These are phyloP conservation scores for Talaromyces nanjingensis DNA, from an alignment of 495 filamentous ascomycete genomes.

Conservation along the genomic window DNA sequence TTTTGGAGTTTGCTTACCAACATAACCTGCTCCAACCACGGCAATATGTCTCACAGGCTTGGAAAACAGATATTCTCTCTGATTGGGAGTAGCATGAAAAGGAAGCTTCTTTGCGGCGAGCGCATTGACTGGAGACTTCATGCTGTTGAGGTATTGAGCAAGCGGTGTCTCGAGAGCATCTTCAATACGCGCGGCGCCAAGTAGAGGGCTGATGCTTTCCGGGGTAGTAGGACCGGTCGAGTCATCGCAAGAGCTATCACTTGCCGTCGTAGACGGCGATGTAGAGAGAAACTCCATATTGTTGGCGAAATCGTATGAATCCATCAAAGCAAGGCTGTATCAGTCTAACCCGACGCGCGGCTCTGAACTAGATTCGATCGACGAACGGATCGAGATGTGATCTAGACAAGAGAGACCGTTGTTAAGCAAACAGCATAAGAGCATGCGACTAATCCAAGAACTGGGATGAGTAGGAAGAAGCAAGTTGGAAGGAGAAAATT, in stretches of 20 bases:
- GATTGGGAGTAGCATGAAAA: not conserved
- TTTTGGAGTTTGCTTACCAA: conserved; percentile 28
- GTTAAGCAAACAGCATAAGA: not conserved
- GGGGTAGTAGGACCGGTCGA: conserved; percentile 49
- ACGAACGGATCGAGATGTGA: not conserved
- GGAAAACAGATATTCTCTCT: conserved; percentile 1
- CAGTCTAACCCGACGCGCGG: not conserved
- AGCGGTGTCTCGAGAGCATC: conserved; percentile 22
- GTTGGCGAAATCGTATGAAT: conserved; percentile 11
- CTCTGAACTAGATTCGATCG: not conserved
- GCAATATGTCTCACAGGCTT: conserved; percentile 48
- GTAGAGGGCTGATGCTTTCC: conserved; percentile 38
- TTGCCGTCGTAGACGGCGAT: conserved; percentile 19
- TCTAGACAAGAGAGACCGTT: not conserved
- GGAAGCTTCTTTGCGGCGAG: not conserved
- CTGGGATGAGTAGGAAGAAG: not conserved
- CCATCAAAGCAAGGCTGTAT: conserved; percentile 2
- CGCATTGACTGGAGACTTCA: not conserved
- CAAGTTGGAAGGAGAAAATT: not conserved
- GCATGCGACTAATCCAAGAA: not conserved
- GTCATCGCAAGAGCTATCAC: conserved; percentile 16
- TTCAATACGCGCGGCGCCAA: conserved; percentile 27
- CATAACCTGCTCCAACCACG: conserved; percentile 59
- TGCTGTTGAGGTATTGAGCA: conserved; percentile 14
- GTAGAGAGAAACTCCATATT: conserved; percentile 19